Base-by-base conservation (phyloP, 2,329 filamentous ascomycete genomes). In the Teratosphaeria pseudoeucalypti region DNA sequence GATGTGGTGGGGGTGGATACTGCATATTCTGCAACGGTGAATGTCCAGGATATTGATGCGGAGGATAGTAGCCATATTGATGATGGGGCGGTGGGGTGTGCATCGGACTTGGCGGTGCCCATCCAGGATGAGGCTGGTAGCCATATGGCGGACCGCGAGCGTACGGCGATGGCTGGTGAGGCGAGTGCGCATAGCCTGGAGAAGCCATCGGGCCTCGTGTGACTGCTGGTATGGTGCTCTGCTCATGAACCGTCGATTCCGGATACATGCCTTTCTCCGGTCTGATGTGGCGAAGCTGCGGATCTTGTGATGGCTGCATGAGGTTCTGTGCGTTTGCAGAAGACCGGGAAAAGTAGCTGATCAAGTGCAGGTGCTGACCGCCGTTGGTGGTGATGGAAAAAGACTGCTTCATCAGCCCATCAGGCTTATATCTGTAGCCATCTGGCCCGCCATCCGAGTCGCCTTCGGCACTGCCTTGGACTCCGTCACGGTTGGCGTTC, bases 371-470 rank as follows among this genome's bases (percentile, higher is more conserved):
- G 72, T 97, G 94, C 69, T 96, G 91, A 65, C 90, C 84, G 43
- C 82, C 86, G 1, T 89, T 90, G 1, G 94, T 97, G 26, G 92
- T 96, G 76, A 99, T 97, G 77, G 92, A 97, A 81, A 97, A 99
- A 0, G 94, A 97, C 76, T 99, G 94, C 82, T 99, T 99, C 91
- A 97, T 96, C 3, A 99, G 82, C 0, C 94, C 94, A 69, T 99
- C 94, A 10, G 88, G 89, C 80, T 96, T 99, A 77, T 96, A 96
- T 64, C 90, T 82, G 74, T 96, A 96, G 52, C 91, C 91, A 73
- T 96, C 91, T 0, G 89, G 90, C 9, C 84, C 84, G 65, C 83
- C 82, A 69, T 95, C 90, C 58, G 79, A 88, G 58, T 89, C 87
- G 64, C 91, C 89, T 55, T 94, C 92, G n/a, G 27, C 23, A 69